A percentile compares a stretch with the other conserved stretches of the same genome.
phyloP scores from a whole-genome alignment of 2,329 filamentous ascomycete species.

The Aureobasidium sp. region DNA sequence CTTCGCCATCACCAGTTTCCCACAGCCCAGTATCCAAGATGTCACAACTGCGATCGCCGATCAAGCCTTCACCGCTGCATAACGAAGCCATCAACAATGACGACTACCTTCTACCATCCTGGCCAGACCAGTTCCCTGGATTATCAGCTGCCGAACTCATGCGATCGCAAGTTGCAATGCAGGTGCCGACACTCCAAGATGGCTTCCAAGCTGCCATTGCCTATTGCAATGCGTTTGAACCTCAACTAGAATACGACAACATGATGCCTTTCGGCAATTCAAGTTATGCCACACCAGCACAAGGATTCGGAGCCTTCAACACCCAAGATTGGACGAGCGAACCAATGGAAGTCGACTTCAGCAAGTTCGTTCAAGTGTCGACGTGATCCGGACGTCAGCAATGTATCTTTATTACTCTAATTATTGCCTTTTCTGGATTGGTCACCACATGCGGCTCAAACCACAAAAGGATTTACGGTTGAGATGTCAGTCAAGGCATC shows the following conservation, averaged over 20 bases:
- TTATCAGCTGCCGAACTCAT: slow-evolving; percentile 18
- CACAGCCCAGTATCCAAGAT: slow-evolving; percentile 22
- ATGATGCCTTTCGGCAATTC: slow-evolving; percentile 5
- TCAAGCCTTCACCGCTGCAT: slow-evolving; percentile 22
- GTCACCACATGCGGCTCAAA: slow-evolving; percentile 8
- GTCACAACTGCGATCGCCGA: slow-evolving; percentile 21
- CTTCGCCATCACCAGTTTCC: slow-evolving; percentile 23
- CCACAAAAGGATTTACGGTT: neutral
- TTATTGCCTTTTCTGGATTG: neutral
- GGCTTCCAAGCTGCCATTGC: neutral
- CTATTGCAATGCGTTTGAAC: neutral
- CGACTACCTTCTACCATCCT: slow-evolving; percentile 17
- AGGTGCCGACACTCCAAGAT: slow-evolving; percentile 7
- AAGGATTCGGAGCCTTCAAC: slow-evolving; percentile 7
- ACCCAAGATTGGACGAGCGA: slow-evolving; percentile 18
- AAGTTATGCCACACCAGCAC: neutral
- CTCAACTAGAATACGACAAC: slow-evolving; percentile 13
- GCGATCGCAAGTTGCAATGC: slow-evolving; percentile 21
- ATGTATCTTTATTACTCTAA: neutral
- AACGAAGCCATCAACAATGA: slow-evolving; percentile 16
- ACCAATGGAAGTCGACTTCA: slow-evolving; percentile 26
- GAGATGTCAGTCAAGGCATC: neutral
- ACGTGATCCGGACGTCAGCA: slow-evolving; percentile 1
- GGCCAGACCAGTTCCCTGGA: slow-evolving; percentile 12
- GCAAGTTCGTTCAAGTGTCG: slow-evolving; percentile 24